Base-by-base conservation (phyloP, 805 yeast genomes). In the Kuraishia floccosa region DNA sequence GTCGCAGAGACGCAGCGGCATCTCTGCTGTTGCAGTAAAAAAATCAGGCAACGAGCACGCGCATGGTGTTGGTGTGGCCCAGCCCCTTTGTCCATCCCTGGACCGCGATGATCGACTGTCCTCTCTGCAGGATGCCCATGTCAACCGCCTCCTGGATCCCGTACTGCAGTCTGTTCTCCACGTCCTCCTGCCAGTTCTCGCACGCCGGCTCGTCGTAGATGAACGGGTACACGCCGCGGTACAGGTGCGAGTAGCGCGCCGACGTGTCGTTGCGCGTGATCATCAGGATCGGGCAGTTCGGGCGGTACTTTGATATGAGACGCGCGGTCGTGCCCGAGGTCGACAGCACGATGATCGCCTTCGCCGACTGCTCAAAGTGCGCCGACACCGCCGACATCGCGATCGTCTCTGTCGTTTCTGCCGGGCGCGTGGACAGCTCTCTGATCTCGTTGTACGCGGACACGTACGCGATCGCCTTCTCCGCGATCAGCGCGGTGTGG, bases 61-160 rank as follows among this genome's bases (percentile, higher is more conserved):
- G 89, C 62, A 91, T 73, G 42, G 98, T 91, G 82, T 91, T 91
- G 55, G 98, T 84, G 79, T 91, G 96, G 57, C 98, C 98, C 45
- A 85, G 72, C 67, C 97, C 97, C 60, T 89, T 82, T 55, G 94
- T 83, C 89, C 94, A 91, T 60, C 98, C 98, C 73, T 91, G 98
- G 61, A 91, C 81, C 55, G 94, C 83, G 45, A 91, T 84, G 49
- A 85, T 80, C 39, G 81, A 66, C 59, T 86, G 96, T 62, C 95
- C 95, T 62, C 74, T 77, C 49, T 65, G 61, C 57, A 91, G 68
- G 63, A 91, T 74, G 49, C 94, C 94, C 50, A 87, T 74, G 41
- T 72, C 78, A 50, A 78, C 69, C 46, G 95, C 96, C 68, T 83
- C 86, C 45, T 75, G 67, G 57, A 89, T 78, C 60, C 96, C 97